Conservation (phyloP, 345 rosid species). For the Eucalyptus shirleyi region DNA sequence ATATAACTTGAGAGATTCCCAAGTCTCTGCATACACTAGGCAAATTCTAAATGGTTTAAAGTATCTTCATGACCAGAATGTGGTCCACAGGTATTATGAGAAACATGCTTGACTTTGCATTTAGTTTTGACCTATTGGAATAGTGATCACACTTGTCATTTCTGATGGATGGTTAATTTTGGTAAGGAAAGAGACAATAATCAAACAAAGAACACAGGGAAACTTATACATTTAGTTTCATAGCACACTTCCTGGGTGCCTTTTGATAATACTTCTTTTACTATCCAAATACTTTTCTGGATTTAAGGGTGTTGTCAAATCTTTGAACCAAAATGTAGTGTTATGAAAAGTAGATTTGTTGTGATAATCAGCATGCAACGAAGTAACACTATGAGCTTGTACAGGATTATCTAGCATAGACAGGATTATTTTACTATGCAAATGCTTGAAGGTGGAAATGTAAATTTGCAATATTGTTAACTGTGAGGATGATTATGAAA, state of each 20-base stretch:
- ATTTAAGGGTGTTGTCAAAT: background rate
- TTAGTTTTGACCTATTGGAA: background rate
- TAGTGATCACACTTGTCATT: background rate
- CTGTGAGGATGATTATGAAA: background rate
- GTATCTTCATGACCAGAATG: conserved; percentile 65
- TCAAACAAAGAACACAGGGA: background rate
- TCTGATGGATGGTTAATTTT: background rate
- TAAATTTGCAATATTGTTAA: background rate
- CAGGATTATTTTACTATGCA: background rate
- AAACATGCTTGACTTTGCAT: background rate
- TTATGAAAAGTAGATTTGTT: background rate
- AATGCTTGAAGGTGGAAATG: background rate
- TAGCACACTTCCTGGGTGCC: background rate
- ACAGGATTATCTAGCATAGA: background rate
- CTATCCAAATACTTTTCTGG: background rate
- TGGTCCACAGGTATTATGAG: conserved; percentile 22
- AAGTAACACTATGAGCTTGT: background rate
- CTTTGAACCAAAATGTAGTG: background rate
- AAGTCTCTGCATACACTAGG: conserved; percentile 60
- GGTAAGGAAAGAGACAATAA: background rate
- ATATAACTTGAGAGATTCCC: conserved; percentile 50
- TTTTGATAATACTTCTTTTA: background rate
- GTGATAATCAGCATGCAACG: background rate
- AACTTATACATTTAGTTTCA: background rate
- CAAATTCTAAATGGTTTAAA: conserved; percentile 70